Conservation (phyloP, 1,139 yeast genomes). For the Petasospora rhodanensis region DNA sequence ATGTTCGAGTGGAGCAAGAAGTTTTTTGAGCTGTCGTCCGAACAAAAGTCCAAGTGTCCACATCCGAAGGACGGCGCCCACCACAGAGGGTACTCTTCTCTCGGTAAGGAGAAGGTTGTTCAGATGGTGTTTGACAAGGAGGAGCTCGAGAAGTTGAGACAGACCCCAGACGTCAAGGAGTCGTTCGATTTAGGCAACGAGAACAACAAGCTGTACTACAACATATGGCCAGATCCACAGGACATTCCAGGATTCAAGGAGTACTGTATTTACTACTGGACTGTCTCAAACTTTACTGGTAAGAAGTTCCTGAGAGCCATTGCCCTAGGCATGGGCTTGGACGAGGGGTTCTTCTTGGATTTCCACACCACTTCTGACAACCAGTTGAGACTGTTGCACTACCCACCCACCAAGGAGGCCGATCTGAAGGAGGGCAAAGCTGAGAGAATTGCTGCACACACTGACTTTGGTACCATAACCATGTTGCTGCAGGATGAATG, state of each 20-base stretch:
- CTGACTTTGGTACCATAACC: constrained; percentile 23
- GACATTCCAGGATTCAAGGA: constrained; percentile 29
- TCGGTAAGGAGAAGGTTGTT: constrained; percentile 29
- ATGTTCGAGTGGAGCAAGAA: constrained; percentile 26
- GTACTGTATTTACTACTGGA: constrained; percentile 21
- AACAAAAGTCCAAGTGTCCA: constrained; percentile 23
- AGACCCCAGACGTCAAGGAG: constrained; percentile 26
- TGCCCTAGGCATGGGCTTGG: constrained; percentile 18
- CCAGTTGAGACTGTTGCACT: constrained; percentile 19
- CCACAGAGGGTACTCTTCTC: constrained; percentile 23
- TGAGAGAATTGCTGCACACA: constrained; percentile 24
- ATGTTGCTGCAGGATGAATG: constrained; percentile 20
- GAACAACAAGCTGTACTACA: constrained; percentile 15
- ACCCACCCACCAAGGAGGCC: constrained; percentile 17
- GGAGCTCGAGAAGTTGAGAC: constrained; percentile 19
- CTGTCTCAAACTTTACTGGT: constrained; percentile 11
- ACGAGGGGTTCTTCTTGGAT: constrained; percentile 15
- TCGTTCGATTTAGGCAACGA: constrained; percentile 27
- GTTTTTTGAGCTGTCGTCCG: constrained; percentile 21
- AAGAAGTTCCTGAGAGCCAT: constrained; percentile 17
- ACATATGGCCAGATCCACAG: constrained; percentile 28
- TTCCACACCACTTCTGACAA: constrained; percentile 18
- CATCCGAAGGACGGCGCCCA: constrained; percentile 25
- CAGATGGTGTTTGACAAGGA: constrained; percentile 28
- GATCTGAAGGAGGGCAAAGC: constrained; percentile 16